These are phyloP conservation scores for Eimeria necatrix DNA, from an alignment of 169 alveolate species.

Conservation along the genomic window DNA sequence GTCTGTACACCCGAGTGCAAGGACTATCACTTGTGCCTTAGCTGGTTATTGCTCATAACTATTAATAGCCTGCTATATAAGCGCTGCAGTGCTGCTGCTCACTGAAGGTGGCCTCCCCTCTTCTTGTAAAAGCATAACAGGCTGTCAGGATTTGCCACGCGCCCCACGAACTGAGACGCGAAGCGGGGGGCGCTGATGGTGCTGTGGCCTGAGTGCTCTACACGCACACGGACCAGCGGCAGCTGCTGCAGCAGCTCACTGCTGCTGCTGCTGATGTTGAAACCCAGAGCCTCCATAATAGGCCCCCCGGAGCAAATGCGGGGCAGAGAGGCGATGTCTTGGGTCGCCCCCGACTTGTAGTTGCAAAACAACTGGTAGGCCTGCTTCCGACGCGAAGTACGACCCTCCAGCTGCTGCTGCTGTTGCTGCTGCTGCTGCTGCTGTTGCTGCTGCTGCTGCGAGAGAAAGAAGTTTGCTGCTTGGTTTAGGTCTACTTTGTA, in stretches of 20 bases:
- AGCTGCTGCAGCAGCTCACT: background rate
- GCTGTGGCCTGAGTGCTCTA: conserved; percentile 68
- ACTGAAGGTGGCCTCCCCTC: background rate
- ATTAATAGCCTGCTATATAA: too few relatives aligned
- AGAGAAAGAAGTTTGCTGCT: background rate
- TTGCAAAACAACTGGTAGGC: conserved; percentile 58
- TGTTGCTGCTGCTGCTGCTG: background rate
- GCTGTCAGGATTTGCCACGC: conserved; percentile 77
- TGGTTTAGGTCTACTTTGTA: background rate
- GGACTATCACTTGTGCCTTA: too few relatives aligned
- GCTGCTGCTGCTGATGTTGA: background rate
- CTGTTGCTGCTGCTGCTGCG: conserved; percentile 42
- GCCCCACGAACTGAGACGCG: conserved; percentile 75
- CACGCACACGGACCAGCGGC: conserved; percentile 54
- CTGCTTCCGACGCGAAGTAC: background rate
- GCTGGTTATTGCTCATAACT: too few relatives aligned
- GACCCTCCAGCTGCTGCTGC: background rate
- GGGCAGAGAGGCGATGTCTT: background rate
- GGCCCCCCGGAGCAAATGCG: background rate
- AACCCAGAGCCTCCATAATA: background rate
- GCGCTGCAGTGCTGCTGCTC: background rate
- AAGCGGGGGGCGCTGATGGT: conserved; percentile 76
- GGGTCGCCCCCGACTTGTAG: conserved; percentile 39
- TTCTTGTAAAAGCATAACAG: conserved; percentile 63
- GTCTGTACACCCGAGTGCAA: too few relatives aligned